Evolutionary conservation across 2,329 filamentous ascomycete genomes (phyloP), one percentile per base, ranked within the genome.

Genomic region (Penicillium decumbens): DNA sequence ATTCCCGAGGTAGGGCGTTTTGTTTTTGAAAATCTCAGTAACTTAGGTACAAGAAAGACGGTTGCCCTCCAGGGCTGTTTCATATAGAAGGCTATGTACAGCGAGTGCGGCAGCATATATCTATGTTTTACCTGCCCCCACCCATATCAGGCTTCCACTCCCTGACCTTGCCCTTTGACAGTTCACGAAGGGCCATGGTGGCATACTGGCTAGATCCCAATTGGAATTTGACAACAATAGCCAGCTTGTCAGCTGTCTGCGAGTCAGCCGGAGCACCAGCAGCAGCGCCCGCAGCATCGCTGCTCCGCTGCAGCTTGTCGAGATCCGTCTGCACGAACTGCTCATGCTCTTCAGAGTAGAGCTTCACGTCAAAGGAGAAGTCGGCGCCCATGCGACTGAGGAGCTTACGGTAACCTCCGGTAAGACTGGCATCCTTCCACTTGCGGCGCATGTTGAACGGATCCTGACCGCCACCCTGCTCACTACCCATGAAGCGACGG

Each of bases 271-370:
- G 20, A 40, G 45, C 50, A 7, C 58, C 54, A 3, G 45, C 28
- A 28, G 38, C 20, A 27, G 43, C 50, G 4, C 41, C 42, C 20
- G 43, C 27, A 6, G 44, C 28, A 9, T 53, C 54, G 18, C 72
- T 70, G 29, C 72, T 68, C 30, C 72, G 72, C 51, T 76, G 75
- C 53, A 92, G 72, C 43, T 79, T 73, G 59, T 96, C 88, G 49
- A 93, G 64, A 68, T 98, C 93, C 0, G 93, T 98, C 52, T 87
- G 81, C 3, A 95, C 86, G 72, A 97, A 84, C 72, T 97, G 91
- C 72, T 95, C 84, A 29, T 85, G 81, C 25, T 83, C 79, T 28
- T 63, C 48, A 2, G 59, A 59, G 65, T 96, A 97, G 4, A 76
- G 72, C 63, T 80, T 84, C 9, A 95, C 80, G 50, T 88, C 81